phyloP scores from a whole-genome alignment of 2,329 filamentous ascomycete genomes.

The Dactylella cylindrospora region DNA sequence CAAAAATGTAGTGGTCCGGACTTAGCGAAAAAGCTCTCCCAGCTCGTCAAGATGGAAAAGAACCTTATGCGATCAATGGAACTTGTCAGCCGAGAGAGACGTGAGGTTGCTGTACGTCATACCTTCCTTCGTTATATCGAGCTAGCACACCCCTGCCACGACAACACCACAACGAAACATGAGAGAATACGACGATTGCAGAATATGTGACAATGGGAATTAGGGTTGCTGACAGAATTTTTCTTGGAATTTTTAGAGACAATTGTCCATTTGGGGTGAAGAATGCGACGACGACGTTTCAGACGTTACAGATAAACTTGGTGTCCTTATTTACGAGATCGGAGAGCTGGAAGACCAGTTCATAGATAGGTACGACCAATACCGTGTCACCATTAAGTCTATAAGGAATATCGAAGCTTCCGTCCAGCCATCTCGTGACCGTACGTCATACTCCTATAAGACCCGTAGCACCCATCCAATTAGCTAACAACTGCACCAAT shows the following conservation, averaged over 20 bases:
- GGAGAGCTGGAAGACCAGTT: constrained; percentile 98
- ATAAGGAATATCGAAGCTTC: constrained; percentile 99
- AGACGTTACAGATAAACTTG: constrained; percentile 97
- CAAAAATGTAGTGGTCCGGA: constrained; percentile 63
- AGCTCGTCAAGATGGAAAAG: constrained; percentile 99
- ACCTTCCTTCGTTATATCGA: too few species aligned
- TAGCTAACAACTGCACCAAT: constrained; percentile 10
- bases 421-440: constrained; percentile 94
- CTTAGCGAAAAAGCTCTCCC: constrained; percentile 93
- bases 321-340: constrained; percentile 96
- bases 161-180: too few species aligned
- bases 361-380: constrained; percentile 98
- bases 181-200: too few species aligned
- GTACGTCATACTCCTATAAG: constrained; percentile 59
- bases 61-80: constrained; percentile 99
- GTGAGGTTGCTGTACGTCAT: constrained; percentile 91
- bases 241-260: too few species aligned
- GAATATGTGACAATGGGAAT: neutral
- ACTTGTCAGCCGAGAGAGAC: constrained; percentile 88
- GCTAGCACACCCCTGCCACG: too few species aligned
- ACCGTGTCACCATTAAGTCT: constrained; percentile 98
- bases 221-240: too few species aligned
- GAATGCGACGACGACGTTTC: constrained; percentile 95
- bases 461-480: neutral
- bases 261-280: constrained; percentile 98